Evolutionary conservation across 1,139 yeast genomes (phyloP), one percentile per base, ranked within the genome.

Genomic region (Yamadazyma mexicana): DNA sequence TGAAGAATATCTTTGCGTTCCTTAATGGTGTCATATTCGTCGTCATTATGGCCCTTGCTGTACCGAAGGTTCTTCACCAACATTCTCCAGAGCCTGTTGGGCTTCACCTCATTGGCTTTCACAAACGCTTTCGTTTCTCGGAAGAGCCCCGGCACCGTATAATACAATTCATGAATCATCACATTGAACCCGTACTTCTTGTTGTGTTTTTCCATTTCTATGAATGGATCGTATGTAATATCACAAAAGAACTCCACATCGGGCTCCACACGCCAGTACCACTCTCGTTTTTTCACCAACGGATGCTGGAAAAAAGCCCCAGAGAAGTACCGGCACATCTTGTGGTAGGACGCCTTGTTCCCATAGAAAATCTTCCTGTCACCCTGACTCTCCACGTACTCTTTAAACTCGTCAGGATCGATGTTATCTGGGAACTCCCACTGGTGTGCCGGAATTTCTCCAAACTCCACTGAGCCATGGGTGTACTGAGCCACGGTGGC

Each of bases 221-320:
- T 52, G 56, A 91, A 91, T 15, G 96, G 96, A 61, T 91, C 97
- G 62, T 89, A 88, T 0, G 96, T 85, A 37, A 88, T 64, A 59
- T 89, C 97, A 62, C 98, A 91, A 56, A 73, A 88, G 58, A 87
- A 89, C 47, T 87, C 83, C 33, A 91, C 92, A 48, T 85, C 83
- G 2, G 97, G 97, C 59, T 91, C 97, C 8, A 91, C 88, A 39
- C 97, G 72, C 96, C 97, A 89, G 64, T 88, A 89, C 94, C 95
- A 89, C 45, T 87, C 88, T 45, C 79, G 73, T 41, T 78, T 71
- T 40, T 58, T 69, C 35, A 91, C 81, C 45, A 85, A 59, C 3
- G 83, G 84, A 59, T 89, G 95, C 46, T 80, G 76, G 65, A 79
- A 87, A 56, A 89, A 89, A 46, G 75, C 71, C 1, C 95, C 95